These are phyloP conservation scores for Aquilaria malaccensis DNA, from an alignment of 345 rosid species.

Conservation along the genomic window DNA sequence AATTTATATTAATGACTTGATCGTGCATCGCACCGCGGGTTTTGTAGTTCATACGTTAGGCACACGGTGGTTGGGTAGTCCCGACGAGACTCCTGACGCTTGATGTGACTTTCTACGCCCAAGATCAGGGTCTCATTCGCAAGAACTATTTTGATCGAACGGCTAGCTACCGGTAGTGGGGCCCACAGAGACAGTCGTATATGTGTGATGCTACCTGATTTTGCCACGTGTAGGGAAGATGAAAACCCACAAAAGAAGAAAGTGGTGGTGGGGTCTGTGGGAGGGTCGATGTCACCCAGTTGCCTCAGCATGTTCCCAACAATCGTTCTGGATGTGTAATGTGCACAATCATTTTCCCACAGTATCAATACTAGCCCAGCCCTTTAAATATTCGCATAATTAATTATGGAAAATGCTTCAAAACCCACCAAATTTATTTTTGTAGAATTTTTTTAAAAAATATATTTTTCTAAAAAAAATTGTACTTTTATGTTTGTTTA, in stretches of 20 bases:
- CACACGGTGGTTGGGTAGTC: slow-evolving; percentile 21
- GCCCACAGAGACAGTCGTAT: neutral
- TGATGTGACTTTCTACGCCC: neutral
- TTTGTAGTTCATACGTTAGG: slow-evolving; percentile 12
- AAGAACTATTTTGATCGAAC: neutral
- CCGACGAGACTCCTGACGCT: neutral
- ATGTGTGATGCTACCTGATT: neutral
- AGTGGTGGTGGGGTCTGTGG: slow-evolving; percentile 1
- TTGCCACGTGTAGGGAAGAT: slow-evolving; percentile 8
- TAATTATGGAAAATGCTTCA: too few species aligned
- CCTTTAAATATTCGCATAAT: too few species aligned
- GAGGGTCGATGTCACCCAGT: slow-evolving; percentile 13
- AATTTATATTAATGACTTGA: neutral
- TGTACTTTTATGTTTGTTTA: too few species aligned
- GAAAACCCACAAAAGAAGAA: neutral
- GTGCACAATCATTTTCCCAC: slow-evolving; percentile 16
- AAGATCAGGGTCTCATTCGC: slow-evolving; percentile 1
- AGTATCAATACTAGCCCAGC: too few species aligned
- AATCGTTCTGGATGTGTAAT: slow-evolving; percentile 20
- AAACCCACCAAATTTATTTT: too few species aligned
- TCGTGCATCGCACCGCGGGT: slow-evolving; percentile 6
- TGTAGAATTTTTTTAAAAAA: too few species aligned
- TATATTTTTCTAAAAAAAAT: too few species aligned
- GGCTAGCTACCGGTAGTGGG: neutral
- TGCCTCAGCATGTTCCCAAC: slow-evolving; percentile 8